Evolutionary conservation across 768 basidiomycete species (phyloP).

Genomic region (Mycena haematopus): DNA sequence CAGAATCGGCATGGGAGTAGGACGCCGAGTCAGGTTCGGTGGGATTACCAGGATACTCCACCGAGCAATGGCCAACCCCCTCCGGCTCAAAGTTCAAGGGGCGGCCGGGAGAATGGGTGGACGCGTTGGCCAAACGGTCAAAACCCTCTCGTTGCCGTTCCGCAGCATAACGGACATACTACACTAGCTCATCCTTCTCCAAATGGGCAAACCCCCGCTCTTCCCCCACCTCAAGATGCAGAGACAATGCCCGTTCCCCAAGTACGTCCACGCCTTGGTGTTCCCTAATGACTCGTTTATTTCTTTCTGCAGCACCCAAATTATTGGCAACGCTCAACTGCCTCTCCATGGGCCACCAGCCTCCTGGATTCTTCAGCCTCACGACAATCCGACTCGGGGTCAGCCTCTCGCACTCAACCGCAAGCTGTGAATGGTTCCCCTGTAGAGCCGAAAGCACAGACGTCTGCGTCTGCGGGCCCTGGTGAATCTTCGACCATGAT

Average conservation of each 20-base stretch:
- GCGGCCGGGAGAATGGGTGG: slow-evolving; percentile 23
- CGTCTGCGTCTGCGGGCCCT: neutral
- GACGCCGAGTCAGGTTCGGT: slow-evolving; percentile 27
- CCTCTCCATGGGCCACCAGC: slow-evolving; percentile 14
- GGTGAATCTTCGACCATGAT: slow-evolving; percentile 42
- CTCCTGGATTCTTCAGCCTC: slow-evolving; percentile 8
- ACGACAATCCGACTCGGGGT: slow-evolving; percentile 5
- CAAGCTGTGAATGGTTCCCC: slow-evolving; percentile 1
- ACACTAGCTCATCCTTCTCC: slow-evolving; percentile 34
- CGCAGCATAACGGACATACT: slow-evolving; percentile 31
- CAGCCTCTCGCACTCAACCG: neutral
- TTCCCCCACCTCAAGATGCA: slow-evolving; percentile 31
- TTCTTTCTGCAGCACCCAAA: slow-evolving; percentile 13
- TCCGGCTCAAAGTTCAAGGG: slow-evolving; percentile 33
- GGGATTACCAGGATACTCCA: slow-evolving; percentile 26
- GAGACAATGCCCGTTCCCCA: slow-evolving; percentile 22
- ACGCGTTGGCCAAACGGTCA: slow-evolving; percentile 27
- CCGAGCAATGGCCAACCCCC: slow-evolving; percentile 37
- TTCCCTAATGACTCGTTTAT: neutral
- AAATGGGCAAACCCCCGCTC: slow-evolving; percentile 35
- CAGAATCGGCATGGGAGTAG: slow-evolving; percentile 37
- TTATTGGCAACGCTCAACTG: slow-evolving; percentile 20
- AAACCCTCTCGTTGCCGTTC: slow-evolving; percentile 5
- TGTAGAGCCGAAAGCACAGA: neutral
- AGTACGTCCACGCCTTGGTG: neutral